phyloP scores from a whole-genome alignment of 2,329 filamentous ascomycete genomes.

The Diaporthe sp. region DNA sequence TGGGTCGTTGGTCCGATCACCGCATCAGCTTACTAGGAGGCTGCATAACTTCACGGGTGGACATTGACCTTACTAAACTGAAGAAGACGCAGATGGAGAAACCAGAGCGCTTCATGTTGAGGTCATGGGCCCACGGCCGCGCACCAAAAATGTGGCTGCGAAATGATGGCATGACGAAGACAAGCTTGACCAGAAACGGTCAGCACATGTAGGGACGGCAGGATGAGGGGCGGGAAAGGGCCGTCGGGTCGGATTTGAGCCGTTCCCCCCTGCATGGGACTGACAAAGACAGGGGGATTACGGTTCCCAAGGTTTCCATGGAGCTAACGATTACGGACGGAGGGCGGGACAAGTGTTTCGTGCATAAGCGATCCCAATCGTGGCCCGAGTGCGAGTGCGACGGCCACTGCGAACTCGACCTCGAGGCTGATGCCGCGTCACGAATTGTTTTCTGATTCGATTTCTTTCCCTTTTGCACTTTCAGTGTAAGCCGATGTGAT shows the following conservation, averaged over 20 bases:
- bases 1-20: neutral
- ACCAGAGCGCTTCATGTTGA: neutral
- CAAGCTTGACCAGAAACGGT: neutral
- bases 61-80: neutral
- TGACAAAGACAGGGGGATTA: neutral
- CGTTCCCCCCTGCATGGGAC: neutral
- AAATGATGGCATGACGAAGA: neutral
- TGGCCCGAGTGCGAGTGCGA: neutral
- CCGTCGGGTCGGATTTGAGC: neutral
- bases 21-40: neutral
- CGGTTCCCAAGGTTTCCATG: neutral
- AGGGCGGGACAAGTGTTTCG: neutral
- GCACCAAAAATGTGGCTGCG: neutral
- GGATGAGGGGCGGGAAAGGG: neutral
- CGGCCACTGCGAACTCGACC: too few relatives aligned
- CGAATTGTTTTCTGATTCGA: too few relatives aligned
- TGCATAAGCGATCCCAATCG: neutral
- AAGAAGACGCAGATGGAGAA: neutral
- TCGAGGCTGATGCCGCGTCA: too few relatives aligned
- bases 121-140: neutral
- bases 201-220: neutral
- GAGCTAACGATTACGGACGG: neutral
- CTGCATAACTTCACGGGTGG: neutral
- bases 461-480: too few relatives aligned
- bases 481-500: too few relatives aligned